Base-by-base conservation (phyloP, 257 asterid species). In the Nicotiana attenuata region DNA sequence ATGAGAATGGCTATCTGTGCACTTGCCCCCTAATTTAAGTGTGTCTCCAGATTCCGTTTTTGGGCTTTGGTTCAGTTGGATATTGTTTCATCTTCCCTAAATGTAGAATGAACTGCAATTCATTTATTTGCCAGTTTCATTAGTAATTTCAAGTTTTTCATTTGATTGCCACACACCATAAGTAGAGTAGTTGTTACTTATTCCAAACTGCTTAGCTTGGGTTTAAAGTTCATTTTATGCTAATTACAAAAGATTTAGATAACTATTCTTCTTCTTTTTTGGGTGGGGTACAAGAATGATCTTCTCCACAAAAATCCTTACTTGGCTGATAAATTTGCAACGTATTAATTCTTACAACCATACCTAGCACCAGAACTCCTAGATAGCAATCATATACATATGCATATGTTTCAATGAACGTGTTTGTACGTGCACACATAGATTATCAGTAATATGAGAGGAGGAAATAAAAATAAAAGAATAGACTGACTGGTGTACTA, bases 401-500 rank as follows among this genome's bases (percentile, higher is more conserved):
- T 20, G 56, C 28, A 69, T 41, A 41, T 69, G 78, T 69, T 41
- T 2, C 78, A 71, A 22, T 71, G 57, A 41, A 71, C 7, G 35
- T 71, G 22, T 71, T 9, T 69, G 35, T 38, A 71, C 22, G 56
- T 10, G 78, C 13, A 45, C 78, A 41, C 78, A 71, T 24, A 47
- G 63, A 14, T 41, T 73, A 14, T 47, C 63, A 73, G 79, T 73
- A 47, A 47, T 5, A 47, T 47, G 80, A 71, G 14, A 45, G 78
- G 38, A 14, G 78, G 78, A 71, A 71, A 68, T 26, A n/a, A 28
- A 71, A 71, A 68, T 26, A n/a, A 28, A 68, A 68, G 29, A 68
- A 11, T 71, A 45, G 60, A 71, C 20, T 14, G 13, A 71, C 22
- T 7, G 53, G 78, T 71, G 22, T 47, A 47, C 22, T 22, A 45